Evolutionary conservation across 2,329 filamentous ascomycete genomes (phyloP).

Genomic region (Hypoxylon sp.): DNA sequence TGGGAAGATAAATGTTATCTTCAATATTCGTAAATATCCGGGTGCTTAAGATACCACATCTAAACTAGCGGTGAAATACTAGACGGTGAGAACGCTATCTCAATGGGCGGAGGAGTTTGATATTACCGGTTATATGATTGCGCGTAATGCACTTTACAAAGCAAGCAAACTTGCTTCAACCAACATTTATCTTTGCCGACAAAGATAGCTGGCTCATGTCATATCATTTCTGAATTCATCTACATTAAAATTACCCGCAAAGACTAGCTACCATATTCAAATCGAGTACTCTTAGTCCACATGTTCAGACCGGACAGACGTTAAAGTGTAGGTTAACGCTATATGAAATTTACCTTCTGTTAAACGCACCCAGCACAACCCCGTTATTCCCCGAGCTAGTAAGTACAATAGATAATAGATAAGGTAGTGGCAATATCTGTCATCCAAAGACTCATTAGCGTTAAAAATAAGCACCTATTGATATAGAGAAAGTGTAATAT

Average conservation of each 20-base stretch:
- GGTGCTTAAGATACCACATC: slow-evolving; percentile 20
- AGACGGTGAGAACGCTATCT: slow-evolving; percentile 17
- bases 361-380: not conserved
- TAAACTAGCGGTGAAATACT: slow-evolving; percentile 23
- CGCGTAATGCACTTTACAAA: slow-evolving; percentile 20
- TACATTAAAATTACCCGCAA: not conserved
- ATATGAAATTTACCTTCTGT: not conserved
- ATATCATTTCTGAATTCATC: not conserved
- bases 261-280: not conserved
- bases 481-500: not conserved
- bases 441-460: not conserved
- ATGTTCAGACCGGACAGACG: not conserved
- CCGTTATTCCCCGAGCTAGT: not conserved
- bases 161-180: not conserved
- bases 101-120: not conserved
- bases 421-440: not conserved
- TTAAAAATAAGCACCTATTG: not conserved
- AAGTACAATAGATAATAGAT: not conserved
- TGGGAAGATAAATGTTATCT: slow-evolving; percentile 17
- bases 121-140: slow-evolving; percentile 8
- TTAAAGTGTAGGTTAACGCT: not conserved
- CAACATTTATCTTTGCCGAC: slow-evolving; percentile 3
- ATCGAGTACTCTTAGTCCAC: not conserved
- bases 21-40: slow-evolving; percentile 34
- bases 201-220: not conserved